Conservation (phyloP, 2,329 filamentous ascomycete genomes). For the Diaporthe sp. region DNA sequence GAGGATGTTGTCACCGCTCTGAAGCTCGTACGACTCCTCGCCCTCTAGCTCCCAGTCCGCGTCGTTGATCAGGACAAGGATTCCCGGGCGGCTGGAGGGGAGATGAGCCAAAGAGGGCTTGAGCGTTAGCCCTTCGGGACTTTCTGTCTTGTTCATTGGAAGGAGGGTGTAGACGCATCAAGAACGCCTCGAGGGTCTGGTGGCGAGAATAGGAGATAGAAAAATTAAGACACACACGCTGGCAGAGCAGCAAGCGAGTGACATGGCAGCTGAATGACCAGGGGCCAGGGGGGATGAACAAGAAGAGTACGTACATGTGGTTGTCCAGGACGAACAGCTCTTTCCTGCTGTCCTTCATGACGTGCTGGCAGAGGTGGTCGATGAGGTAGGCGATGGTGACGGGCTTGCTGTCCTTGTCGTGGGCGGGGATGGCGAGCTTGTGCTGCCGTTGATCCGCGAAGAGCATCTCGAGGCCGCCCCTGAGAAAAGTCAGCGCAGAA, state of each 20-base stretch:
- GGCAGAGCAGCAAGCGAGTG: slow-evolving; percentile 1
- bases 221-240: slow-evolving; percentile 12
- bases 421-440: slow-evolving; percentile 75
- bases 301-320: slow-evolving; percentile 78
- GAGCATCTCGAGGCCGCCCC: slow-evolving; percentile 93
- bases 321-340: slow-evolving; percentile 91
- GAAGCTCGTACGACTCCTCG: slow-evolving; percentile 89
- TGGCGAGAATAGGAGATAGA: slow-evolving; percentile 35
- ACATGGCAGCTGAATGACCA: not conserved
- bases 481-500: slow-evolving; percentile 50
- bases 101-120: slow-evolving; percentile 3
- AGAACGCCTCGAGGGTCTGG: not conserved
- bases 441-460: slow-evolving; percentile 87
- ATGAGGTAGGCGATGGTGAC: slow-evolving; percentile 83
- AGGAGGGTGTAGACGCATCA: slow-evolving; percentile 8
- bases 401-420: slow-evolving; percentile 68
- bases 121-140: not conserved
- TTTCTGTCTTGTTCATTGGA: not conserved
- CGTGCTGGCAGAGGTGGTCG: slow-evolving; percentile 79
- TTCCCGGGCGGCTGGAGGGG: slow-evolving; percentile 82
- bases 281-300: slow-evolving; percentile 5
- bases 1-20: slow-evolving; percentile 86
- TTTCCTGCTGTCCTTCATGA: slow-evolving; percentile 87
- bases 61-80: slow-evolving; percentile 96
- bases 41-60: slow-evolving; percentile 98